Conservation (phyloP, 805 yeast genomes). For the Saccharomyces jurei region DNA sequence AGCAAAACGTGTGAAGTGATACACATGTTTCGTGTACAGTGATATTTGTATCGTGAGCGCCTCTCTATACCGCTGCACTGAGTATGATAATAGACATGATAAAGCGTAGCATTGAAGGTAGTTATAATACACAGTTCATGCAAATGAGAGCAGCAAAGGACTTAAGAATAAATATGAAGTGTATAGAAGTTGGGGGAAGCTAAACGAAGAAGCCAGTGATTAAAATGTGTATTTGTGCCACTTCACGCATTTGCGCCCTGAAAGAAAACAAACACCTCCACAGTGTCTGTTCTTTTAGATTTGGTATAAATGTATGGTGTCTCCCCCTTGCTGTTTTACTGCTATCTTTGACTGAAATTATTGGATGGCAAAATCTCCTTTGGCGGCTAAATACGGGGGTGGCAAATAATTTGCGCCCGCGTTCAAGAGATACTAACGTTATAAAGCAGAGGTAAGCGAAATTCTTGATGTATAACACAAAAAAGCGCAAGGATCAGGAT, state of each 20-base stretch:
- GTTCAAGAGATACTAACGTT: not conserved
- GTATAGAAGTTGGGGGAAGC: slow-evolving; percentile 59
- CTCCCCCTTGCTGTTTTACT: not conserved
- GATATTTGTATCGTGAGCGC: not conserved
- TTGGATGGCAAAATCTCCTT: not conserved
- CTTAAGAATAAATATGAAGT: slow-evolving; percentile 53
- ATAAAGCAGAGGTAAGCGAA: not conserved
- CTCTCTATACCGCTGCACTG: not conserved
- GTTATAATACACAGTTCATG: not conserved
- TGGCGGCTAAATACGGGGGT: not conserved
- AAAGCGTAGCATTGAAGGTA: not conserved
- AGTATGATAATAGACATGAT: not conserved
- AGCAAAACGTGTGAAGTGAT: not conserved
- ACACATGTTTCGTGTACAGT: not conserved
- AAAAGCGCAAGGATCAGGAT: not conserved
- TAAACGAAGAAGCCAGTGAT: not conserved
- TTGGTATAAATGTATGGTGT: not conserved
- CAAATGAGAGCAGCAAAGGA: slow-evolving; percentile 46
- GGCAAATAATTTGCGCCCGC: not conserved
- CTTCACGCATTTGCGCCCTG: not conserved
- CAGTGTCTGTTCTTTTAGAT: not conserved
- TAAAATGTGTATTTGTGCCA: not conserved
- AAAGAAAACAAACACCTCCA: not conserved
- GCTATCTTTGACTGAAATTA: not conserved
- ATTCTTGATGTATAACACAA: not conserved